Percentiles rank a stretch among this genome's conserved stretches.
Evolutionary conservation across 257 asterid species (phyloP).

Genomic region (Jacaranda mimosifolia): DNA sequence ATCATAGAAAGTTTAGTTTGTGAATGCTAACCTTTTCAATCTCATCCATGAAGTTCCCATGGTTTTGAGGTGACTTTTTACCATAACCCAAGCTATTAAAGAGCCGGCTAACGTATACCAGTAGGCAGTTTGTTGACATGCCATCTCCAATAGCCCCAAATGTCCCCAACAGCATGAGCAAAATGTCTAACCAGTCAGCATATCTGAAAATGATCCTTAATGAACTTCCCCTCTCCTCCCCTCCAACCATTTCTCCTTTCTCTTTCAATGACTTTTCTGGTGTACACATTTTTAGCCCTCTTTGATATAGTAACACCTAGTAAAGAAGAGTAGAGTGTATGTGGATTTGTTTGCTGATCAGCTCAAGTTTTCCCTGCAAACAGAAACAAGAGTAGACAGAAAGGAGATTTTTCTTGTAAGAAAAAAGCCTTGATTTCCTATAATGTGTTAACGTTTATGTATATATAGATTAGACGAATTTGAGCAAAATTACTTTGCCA

Average conservation of each 20-base stretch:
- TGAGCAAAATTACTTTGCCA: background rate
- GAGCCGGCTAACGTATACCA: conserved; percentile 70
- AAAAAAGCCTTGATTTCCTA: conserved; percentile 13
- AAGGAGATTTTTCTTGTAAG: background rate
- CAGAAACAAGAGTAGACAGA: background rate
- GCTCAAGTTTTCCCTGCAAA: background rate
- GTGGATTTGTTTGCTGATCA: background rate
- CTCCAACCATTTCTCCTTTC: conserved; percentile 18
- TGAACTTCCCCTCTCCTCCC: conserved; percentile 42
- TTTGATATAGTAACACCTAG: background rate
- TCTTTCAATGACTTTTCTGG: conserved; percentile 24
- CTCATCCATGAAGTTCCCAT: conserved; percentile 67
- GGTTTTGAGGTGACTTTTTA: conserved; percentile 45
- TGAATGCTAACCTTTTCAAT: conserved; percentile 64
- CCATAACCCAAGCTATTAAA: conserved; percentile 83
- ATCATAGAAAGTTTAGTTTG: background rate
- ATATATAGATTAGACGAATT: background rate
- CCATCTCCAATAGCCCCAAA: conserved; percentile 97
- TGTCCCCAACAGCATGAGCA: conserved; percentile 82
- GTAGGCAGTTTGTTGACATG: conserved; percentile 75
- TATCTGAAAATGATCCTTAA: conserved; percentile 61
- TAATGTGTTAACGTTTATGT: background rate
- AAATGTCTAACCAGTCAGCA: conserved; percentile 72
- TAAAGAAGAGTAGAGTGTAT: background rate
- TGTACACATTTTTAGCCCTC: conserved; percentile 41